A percentile compares a stretch with the other conserved stretches of the same genome.
phyloP scores from a whole-genome alignment of 2,329 filamentous ascomycete species.

The Alternaria novae-zelandiae region DNA sequence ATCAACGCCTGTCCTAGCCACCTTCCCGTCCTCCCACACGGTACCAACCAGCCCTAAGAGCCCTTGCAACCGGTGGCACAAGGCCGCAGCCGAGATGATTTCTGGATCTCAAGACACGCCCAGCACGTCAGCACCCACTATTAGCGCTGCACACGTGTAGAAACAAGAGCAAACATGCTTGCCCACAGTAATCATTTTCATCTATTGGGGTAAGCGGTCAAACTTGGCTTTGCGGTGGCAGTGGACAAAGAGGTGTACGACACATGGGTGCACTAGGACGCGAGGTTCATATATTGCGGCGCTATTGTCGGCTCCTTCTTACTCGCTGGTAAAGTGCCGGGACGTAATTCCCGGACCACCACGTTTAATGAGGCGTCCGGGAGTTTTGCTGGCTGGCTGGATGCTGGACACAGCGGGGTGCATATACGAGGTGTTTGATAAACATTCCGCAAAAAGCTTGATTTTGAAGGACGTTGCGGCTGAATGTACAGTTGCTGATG shows the following conservation, averaged over 20 bases:
- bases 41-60: background rate
- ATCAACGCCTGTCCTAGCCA: background rate
- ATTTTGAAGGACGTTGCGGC: background rate
- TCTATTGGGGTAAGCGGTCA: background rate
- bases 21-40: background rate
- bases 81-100: background rate
- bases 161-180: background rate
- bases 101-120: background rate
- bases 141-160: background rate
- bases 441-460: constrained; percentile 5
- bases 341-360: background rate
- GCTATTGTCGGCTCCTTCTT: constrained; percentile 3
- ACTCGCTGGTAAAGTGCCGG: constrained; percentile 3
- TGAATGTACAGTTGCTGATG: background rate
- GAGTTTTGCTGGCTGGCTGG: background rate
- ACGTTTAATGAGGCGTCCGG: background rate
- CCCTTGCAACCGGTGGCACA: constrained; percentile 16
- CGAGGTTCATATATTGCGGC: constrained; percentile 11
- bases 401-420: constrained; percentile 2
- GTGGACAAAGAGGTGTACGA: background rate
- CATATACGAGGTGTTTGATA: constrained; percentile 10
- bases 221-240: background rate
- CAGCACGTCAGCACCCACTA: background rate
- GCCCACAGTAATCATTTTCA: background rate
- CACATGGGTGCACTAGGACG: background rate